Evolutionary conservation across 2,329 filamentous ascomycete species (phyloP), one percentile per base, ranked within the genome.

Genomic region (Annulohypoxylon truncatum): DNA sequence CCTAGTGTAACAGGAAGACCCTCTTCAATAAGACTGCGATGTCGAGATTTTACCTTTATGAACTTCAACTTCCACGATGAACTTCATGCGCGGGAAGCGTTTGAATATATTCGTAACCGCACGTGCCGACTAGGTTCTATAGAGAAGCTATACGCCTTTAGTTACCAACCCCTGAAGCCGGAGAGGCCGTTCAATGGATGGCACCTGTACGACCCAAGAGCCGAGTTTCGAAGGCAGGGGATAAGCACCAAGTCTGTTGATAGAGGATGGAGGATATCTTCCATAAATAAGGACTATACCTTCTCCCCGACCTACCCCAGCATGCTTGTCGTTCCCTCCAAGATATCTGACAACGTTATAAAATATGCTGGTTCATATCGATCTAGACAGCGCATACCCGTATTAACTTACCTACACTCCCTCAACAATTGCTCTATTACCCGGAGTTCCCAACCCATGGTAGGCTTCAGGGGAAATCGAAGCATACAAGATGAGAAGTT

Each of bases 351-450:
- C 79, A 97, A 96, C 75, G 94, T 95, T 50, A 87, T 99, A 52
- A 97, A 97, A 75, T 97, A 99, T 76, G 96, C 94, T 24, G 92
- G 90, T 64, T 88, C 90, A 67, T 98, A 97, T 79, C 91, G 96
- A 54, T 98, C 96, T 0, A 89, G 94, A 64, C 89, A 91, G 68
- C 90, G 96, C 65, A 94, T 99, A 78, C 96, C 96, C 1, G 92
- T 90, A 2, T 82, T 99, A 38, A 94, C 94, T 20, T 99, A 99
- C 78, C 88, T 97, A n/a, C 96, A 99, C 78, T 93, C 93, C 0
- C 85, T 97, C 73, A 99, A 98, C 77, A 97, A 97, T 77, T 98
- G 96, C 79, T 96, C 94, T 22, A 97, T 99, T 69, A 97, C 95
- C 1, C 87, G 96, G 76, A 97, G 94, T 76, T 97, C 95, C 2